These are phyloP conservation scores for Paecilomyces fulvus DNA, from an alignment of 2,329 filamentous ascomycete genomes.

Conservation along the genomic window DNA sequence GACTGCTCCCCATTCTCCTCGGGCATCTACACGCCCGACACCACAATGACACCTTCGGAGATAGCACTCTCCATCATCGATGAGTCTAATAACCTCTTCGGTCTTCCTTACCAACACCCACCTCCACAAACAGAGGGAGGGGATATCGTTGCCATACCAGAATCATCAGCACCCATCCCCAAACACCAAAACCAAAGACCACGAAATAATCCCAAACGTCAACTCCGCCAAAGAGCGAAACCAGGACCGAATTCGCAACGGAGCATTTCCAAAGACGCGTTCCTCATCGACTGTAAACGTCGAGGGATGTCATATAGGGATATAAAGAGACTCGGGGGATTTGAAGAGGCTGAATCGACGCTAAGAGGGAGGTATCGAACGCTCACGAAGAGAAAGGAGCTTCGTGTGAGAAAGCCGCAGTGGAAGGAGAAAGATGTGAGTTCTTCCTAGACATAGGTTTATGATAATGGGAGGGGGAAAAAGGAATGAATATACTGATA, in stretches of 20 bases:
- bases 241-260: conserved; percentile 8
- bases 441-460: conserved; percentile 2
- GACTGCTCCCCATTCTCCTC: neutral
- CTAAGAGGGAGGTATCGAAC: conserved; percentile 39
- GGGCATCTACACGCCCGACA: neutral
- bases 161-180: neutral
- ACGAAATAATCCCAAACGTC: neutral
- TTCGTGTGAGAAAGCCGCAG: conserved; percentile 37
- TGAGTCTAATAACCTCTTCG: neutral
- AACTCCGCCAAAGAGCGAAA: neutral
- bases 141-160: neutral
- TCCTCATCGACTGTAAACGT: conserved; percentile 33
- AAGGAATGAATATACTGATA: neutral
- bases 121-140: neutral
- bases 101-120: neutral
- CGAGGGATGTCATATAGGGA: conserved; percentile 39
- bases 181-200: neutral
- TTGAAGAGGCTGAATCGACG: conserved; percentile 41
- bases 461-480: conserved; percentile 1
- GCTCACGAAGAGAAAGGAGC: conserved; percentile 37
- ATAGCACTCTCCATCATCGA: neutral
- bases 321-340: conserved; percentile 35
- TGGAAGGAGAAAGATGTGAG: conserved; percentile 38
- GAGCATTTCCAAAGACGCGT: conserved; percentile 24
- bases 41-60: neutral